phyloP scores from a whole-genome alignment of 1,284 basidiomycete genomes.

The Mycosarcoma mackinlayi region DNA sequence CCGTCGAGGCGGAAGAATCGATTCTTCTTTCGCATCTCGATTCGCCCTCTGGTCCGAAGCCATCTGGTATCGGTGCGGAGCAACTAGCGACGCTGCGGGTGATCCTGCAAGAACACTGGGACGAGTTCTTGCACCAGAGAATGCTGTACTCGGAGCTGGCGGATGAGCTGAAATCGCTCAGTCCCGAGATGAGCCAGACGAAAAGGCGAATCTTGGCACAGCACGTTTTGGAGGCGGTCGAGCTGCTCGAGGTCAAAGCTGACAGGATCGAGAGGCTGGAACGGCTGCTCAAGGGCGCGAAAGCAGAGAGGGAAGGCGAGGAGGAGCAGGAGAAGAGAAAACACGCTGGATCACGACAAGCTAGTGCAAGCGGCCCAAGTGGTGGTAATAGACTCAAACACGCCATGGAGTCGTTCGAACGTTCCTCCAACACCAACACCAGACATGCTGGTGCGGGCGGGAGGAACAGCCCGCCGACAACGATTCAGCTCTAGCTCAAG shows the following conservation, averaged over 20 bases:
- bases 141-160: constrained; percentile 64
- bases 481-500: constrained; percentile 11
- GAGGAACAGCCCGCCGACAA: constrained; percentile 30
- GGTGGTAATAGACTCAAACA: constrained; percentile 27
- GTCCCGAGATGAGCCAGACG: constrained; percentile 50
- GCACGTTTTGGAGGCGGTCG: constrained; percentile 64
- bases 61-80: neutral
- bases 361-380: constrained; percentile 1
- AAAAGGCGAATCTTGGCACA: constrained; percentile 59
- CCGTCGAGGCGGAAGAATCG: constrained; percentile 38
- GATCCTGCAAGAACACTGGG: constrained; percentile 58
- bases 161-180: constrained; percentile 62
- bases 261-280: constrained; percentile 57
- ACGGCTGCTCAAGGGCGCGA: constrained; percentile 4
- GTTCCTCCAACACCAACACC: neutral
- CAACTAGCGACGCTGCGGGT: constrained; percentile 12
- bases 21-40: constrained; percentile 25
- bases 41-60: neutral
- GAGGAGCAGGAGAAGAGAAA: constrained; percentile 15
- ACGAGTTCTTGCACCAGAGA: constrained; percentile 64
- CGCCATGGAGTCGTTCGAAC: constrained; percentile 25
- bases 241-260: constrained; percentile 60
- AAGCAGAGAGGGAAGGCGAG: neutral
- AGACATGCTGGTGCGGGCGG: neutral
- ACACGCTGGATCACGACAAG: constrained; percentile 13